Conservation (phyloP, 2,329 filamentous ascomycete species). For the Incumbomyces lentus region DNA sequence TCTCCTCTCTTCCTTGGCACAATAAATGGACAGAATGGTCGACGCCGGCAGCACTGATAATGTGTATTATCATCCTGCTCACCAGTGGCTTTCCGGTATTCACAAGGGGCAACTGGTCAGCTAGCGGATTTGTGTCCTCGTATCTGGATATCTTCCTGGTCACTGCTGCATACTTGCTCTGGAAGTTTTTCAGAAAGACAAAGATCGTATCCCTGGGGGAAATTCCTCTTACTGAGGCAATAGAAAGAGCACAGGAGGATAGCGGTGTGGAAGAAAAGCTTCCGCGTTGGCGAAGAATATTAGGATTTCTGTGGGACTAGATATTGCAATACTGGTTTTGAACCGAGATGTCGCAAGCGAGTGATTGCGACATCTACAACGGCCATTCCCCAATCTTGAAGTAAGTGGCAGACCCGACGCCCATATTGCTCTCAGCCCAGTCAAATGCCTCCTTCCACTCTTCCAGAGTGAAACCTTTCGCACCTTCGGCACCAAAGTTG, state of each 20-base stretch:
- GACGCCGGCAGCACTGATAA: conserved; percentile 50
- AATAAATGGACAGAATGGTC: conserved; percentile 54
- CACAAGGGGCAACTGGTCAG: conserved; percentile 48
- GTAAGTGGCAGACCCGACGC: neutral
- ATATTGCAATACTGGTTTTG: neutral
- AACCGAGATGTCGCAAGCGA: neutral
- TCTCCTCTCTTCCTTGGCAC: conserved; percentile 48
- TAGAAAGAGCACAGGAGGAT: conserved; percentile 35
- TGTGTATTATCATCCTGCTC: conserved; percentile 54
- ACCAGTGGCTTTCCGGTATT: conserved; percentile 60
- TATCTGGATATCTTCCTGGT: conserved; percentile 56
- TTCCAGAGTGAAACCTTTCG: conserved; percentile 14
- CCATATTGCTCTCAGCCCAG: conserved; percentile 6
- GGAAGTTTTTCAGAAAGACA: conserved; percentile 57
- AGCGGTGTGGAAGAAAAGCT: conserved; percentile 22
- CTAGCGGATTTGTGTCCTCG: conserved; percentile 49
- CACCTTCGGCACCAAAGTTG: neutral
- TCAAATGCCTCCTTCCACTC: conserved; percentile 19
- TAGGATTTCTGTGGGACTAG: conserved; percentile 18
- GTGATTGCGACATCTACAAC: neutral
- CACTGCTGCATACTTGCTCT: conserved; percentile 46
- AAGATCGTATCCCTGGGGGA: conserved; percentile 41
- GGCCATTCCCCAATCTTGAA: neutral
- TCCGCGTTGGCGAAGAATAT: conserved; percentile 13
- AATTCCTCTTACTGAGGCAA: conserved; percentile 44